phyloP scores from a whole-genome alignment of 257 asterid species.

The Gentiana straminea region DNA sequence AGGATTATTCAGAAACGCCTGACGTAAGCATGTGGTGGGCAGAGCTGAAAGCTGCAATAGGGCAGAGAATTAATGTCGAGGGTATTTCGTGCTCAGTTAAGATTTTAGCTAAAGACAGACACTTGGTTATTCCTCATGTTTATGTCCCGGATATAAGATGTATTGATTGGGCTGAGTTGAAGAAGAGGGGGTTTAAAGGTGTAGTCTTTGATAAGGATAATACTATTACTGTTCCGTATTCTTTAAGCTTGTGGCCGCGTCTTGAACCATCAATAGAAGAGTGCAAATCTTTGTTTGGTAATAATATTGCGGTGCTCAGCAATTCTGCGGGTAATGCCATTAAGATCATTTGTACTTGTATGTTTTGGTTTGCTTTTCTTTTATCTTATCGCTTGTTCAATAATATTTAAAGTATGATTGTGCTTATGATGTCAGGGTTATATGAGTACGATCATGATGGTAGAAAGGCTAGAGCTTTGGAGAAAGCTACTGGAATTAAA shows the following conservation, averaged over 20 bases:
- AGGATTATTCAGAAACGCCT: conserved; percentile 11
- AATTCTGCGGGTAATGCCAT: conserved; percentile 73
- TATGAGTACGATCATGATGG: conserved; percentile 84
- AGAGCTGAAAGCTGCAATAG: conserved; percentile 68
- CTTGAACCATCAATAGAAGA: conserved; percentile 50
- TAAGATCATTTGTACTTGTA: not conserved
- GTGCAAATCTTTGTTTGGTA: conserved; percentile 70
- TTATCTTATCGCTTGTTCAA: not conserved
- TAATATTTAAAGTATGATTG: conserved; percentile 1
- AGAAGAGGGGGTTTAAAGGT: conserved; percentile 74
- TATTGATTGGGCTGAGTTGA: conserved; percentile 76
- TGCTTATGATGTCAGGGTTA: conserved; percentile 37
- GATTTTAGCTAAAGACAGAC: conserved; percentile 50
- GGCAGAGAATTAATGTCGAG: conserved; percentile 81
- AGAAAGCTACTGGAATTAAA: conserved; percentile 72
- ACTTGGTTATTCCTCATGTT: conserved; percentile 68
- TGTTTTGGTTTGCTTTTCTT: conserved; percentile 2
- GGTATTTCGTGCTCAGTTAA: conserved; percentile 63
- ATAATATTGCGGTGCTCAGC: conserved; percentile 71
- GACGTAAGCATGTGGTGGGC: conserved; percentile 76
- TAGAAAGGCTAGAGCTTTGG: conserved; percentile 62
- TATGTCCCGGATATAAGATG: conserved; percentile 67
- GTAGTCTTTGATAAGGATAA: conserved; percentile 96
- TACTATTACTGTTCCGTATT: conserved; percentile 81
- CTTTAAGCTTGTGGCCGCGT: conserved; percentile 82